Evolutionary conservation across 257 asterid genomes (phyloP), one percentile per base, ranked within the genome.

Genomic region (Nicotiana otophora): DNA sequence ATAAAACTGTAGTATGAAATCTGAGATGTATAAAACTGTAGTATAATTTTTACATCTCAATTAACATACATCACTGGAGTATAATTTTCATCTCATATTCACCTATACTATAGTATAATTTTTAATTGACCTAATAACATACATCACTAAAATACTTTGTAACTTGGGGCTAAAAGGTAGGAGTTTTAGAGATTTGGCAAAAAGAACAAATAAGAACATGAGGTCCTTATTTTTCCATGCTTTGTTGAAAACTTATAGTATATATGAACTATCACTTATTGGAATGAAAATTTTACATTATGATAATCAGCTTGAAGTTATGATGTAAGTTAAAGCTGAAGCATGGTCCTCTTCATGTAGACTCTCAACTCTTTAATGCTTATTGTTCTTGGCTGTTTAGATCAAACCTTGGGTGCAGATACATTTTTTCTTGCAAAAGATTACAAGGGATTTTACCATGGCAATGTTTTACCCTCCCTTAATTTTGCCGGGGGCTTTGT

Each of bases 241-340:
- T 30, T 68, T 42, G 36, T 84, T 75, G 30, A 74, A 31, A 81
- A 78, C 86, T 42, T 72, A 64, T 42, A 42, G 48, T 42, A 42
- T 58, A 14, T 68, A 79, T 48, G 75, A 15, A 31, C 26, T 66
- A 17, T 33, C 33, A 66, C 23, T 66, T 15, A 31, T 2, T 66
- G 75, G 51, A 33, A 31, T 16, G 75, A 39, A 66, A 33, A 7
- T 16, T 66, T 66, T 66, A 64, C 23, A 66, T 66, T 3, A 30
- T 31, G 48, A 31, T 66, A 10, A 33, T 66, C 26, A 31, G 72
- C 51, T 2, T n/a, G 48, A 66, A 66, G 74, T 31, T 16, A 15
- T 65, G 23, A 64, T 33, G 15, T 33, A 31, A 66, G 51, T 66
- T 65, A 65, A 33, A 65, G 48, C 20, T 65, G 74, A 65, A 65